Base-by-base conservation (phyloP, 2,329 filamentous ascomycete genomes). In the Nothophoma quercina region DNA sequence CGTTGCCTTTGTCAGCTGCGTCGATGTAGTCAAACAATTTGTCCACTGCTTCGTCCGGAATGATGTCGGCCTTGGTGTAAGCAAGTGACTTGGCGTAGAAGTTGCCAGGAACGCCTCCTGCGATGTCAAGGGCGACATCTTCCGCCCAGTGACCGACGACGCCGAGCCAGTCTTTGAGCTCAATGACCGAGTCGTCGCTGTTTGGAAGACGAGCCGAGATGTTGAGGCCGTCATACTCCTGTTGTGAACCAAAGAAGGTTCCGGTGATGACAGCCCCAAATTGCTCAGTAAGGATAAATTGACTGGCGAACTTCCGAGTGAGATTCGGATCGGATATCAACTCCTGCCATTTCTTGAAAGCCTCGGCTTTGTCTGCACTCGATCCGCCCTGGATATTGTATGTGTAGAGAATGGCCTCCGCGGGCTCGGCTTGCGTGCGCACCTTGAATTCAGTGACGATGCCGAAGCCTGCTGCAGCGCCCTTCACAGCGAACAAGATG, bases 381-480 rank as follows among this genome's bases (percentile, higher is more conserved):
- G 56, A 56, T 15, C 70, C 69, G 18, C 56, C 63, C 6, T 65
- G 55, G 30, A 74, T 59, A 45, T 58, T 67, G 59, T 73, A 74
- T 4, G 62, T 62, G 60, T 74, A 75, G 18, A 69, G 60, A 3
- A 72, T 65, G 7, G 69, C 59, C 38, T 70, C 58, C 7, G 56
- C 54, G 1, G 72, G 72, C 51, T 71, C 70, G 19, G 70, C 55
- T 45, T 73, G 58, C 2, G 72, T 75, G 22, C 71, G 68, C 16
- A 76, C 64, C 39, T 71, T 69, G 64, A 75, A 76, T 28, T 75
- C 73, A 7, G 71, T 74, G 21, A 78, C 68, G 51, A 78, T 72
- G 15, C 75, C 77, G 46, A 77, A 78, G 16, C 76, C 72, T 39
- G 72, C 72, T 7, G 71, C 77, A 4, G 76, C 77, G 3, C 77